phyloP scores from a whole-genome alignment of 441 rosid genomes.

The Biscutella auriculata region DNA sequence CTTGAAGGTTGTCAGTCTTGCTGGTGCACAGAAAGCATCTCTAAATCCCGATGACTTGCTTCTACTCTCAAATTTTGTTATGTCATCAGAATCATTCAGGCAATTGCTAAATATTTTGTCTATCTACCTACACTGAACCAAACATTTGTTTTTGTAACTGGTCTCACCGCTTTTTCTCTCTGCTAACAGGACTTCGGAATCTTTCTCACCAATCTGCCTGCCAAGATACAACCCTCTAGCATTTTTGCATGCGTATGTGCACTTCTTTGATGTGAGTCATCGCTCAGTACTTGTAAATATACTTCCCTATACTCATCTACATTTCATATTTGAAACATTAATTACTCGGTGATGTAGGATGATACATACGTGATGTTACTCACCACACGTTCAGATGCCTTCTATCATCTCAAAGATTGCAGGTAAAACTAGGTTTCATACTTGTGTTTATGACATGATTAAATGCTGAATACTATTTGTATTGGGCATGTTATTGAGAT shows the following conservation, averaged over 20 bases:
- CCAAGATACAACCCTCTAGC: conserved; percentile 95
- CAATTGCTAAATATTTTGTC: conserved; percentile 21
- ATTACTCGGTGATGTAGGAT: conserved; percentile 39
- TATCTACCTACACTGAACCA: neutral
- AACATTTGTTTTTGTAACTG: neutral
- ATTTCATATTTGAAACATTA: neutral
- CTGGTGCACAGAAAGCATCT: conserved; percentile 95
- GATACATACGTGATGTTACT: conserved; percentile 82
- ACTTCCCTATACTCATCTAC: conserved; percentile 3
- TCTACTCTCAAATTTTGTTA: conserved; percentile 80
- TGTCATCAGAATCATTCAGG: conserved; percentile 94
- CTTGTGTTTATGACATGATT: neutral
- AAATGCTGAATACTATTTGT: neutral
- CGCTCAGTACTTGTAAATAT: neutral
- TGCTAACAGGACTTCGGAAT: conserved; percentile 82
- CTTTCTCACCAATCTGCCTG: conserved; percentile 93
- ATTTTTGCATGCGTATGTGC: conserved; percentile 88
- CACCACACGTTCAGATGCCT: conserved; percentile 97
- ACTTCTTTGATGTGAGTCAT: conserved; percentile 83
- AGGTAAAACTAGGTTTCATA: conserved; percentile 32
- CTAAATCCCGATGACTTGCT: conserved; percentile 94
- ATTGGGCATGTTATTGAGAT: neutral
- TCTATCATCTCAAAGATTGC: conserved; percentile 95
- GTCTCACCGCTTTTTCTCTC: conserved; percentile 16
- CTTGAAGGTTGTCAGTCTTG: conserved; percentile 79